A percentile compares a stretch with the other conserved stretches of the same genome.
phyloP scores from a whole-genome alignment of 2,329 filamentous ascomycete species.

The Proliferodiscus dingleyae region DNA sequence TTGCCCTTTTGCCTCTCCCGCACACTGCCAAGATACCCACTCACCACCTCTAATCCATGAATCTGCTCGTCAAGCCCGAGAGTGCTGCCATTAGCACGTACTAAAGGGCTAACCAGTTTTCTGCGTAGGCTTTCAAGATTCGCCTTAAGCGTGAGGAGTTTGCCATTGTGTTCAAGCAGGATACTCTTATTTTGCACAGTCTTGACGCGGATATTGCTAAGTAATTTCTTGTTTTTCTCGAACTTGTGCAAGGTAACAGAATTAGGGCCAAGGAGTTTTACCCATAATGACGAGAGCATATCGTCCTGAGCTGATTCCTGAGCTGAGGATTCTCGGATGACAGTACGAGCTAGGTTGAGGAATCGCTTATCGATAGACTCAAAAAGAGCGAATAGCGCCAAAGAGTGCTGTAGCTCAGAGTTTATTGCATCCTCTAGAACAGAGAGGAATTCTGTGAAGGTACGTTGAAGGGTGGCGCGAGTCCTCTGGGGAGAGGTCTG shows the following conservation, averaged over 20 bases:
- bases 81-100: slow-evolving; percentile 64
- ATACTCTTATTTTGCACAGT: slow-evolving; percentile 85
- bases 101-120: slow-evolving; percentile 79
- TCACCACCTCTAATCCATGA: slow-evolving; percentile 72
- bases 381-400: slow-evolving; percentile 82
- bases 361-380: slow-evolving; percentile 89
- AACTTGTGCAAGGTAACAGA: slow-evolving; percentile 77
- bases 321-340: slow-evolving; percentile 74
- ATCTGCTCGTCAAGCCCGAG: slow-evolving; percentile 83
- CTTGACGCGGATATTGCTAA: slow-evolving; percentile 72
- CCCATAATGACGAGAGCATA: slow-evolving; percentile 80
- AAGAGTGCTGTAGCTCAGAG: slow-evolving; percentile 74
- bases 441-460: slow-evolving; percentile 80
- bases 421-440: slow-evolving; percentile 87
- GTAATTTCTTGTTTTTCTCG: slow-evolving; percentile 79
- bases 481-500: slow-evolving; percentile 77
- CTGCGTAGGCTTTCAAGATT: slow-evolving; percentile 79
- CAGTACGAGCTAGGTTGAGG: slow-evolving; percentile 77
- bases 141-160: slow-evolving; percentile 76
- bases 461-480: slow-evolving; percentile 73
- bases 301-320: slow-evolving; percentile 80
- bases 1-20: slow-evolving; percentile 77
- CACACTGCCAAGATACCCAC: slow-evolving; percentile 69
- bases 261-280: slow-evolving; percentile 72
- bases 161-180: slow-evolving; percentile 80